These are phyloP conservation scores for Chenopodium formosanum DNA, from an alignment of 148 eudicot genomes.

Conservation along the genomic window DNA sequence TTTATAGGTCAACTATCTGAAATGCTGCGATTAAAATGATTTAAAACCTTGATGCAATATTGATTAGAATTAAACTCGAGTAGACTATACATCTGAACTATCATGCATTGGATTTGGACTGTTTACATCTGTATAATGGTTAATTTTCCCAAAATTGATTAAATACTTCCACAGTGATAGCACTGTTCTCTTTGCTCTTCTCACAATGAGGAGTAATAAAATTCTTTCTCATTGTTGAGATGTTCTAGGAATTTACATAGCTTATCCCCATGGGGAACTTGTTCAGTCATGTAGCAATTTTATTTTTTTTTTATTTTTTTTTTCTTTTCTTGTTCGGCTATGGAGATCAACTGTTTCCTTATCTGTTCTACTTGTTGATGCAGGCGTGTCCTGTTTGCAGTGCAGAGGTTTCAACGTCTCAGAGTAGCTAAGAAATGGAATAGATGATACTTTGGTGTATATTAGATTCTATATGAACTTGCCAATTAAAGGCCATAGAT, in stretches of 20 bases:
- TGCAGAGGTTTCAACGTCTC: constrained; percentile 69
- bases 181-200: too few relatives aligned
- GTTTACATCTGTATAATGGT: neutral
- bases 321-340: neutral
- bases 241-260: neutral
- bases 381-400: constrained; percentile 88
- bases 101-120: neutral
- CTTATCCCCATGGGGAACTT: neutral
- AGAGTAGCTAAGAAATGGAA: constrained; percentile 37
- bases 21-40: neutral
- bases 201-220: too few relatives aligned
- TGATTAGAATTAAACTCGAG: neutral
- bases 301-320: neutral
- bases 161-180: too few relatives aligned
- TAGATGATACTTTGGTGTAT: constrained; percentile 23
- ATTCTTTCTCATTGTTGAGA: too few relatives aligned
- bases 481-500: constrained; percentile 14
- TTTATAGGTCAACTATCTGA: neutral
- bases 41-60: neutral
- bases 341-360: neutral
- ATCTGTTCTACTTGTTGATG: constrained; percentile 15
- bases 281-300: neutral
- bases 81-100: neutral
- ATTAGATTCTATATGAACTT: constrained; percentile 18
- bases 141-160: too few relatives aligned